Percentiles rank a stretch among this genome's conserved stretches.
Conservation (phyloP, 768 basidiomycete genomes). For the Kockovaella imperatae region DNA sequence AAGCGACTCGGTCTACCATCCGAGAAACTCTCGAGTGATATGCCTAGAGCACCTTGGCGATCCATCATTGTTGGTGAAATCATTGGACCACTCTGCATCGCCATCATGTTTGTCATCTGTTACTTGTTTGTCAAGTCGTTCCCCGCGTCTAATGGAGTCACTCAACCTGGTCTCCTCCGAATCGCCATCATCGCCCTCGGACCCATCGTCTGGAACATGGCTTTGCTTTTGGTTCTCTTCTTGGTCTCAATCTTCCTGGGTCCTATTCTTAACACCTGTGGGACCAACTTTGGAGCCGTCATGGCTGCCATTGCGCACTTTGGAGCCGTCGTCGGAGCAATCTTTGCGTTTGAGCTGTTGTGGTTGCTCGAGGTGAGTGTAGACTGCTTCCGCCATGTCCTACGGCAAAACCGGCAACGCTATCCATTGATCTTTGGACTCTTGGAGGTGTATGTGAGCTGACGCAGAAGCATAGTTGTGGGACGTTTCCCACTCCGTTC, state of each 20-base stretch:
- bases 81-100: conserved; percentile 76
- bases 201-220: conserved; percentile 92
- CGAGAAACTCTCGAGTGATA: conserved; percentile 90
- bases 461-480: conserved; percentile 91
- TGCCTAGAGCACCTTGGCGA: conserved; percentile 86
- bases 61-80: conserved; percentile 82
- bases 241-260: conserved; percentile 84
- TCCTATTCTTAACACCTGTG: conserved; percentile 61
- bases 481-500: conserved; percentile 83
- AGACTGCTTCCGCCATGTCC: conserved; percentile 53
- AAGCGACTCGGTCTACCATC: conserved; percentile 94
- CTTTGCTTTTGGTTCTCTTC: conserved; percentile 77
- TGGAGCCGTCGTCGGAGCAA: conserved; percentile 64
- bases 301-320: conserved; percentile 86
- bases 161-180: conserved; percentile 77
- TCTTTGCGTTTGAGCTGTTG: conserved; percentile 94
- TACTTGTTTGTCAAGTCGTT: conserved; percentile 58
- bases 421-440: conserved; percentile 9
- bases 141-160: conserved; percentile 50
- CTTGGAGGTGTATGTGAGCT: conserved; percentile 53
- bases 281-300: conserved; percentile 81
- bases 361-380: conserved; percentile 48
- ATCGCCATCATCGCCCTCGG: conserved; percentile 89
- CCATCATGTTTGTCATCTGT: conserved; percentile 72
- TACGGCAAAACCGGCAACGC: not conserved